Evolutionary conservation across 108 stramenopile species (phyloP), one percentile per base, ranked within the genome.

Genomic region (Nitzschia putrida): DNA sequence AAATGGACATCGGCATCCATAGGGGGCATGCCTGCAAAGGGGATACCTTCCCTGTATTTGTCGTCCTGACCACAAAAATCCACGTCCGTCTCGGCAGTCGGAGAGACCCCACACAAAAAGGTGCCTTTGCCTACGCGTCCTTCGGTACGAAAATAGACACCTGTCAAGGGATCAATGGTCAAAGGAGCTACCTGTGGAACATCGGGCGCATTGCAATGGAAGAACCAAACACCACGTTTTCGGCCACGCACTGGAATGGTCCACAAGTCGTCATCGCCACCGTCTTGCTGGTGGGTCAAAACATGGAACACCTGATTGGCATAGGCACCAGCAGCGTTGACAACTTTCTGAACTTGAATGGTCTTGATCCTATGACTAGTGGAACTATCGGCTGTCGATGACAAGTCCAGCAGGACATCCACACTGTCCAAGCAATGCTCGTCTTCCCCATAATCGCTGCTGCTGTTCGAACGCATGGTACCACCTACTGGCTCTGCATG

Each of bases 91-190:
- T 85, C 80, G 37, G 67, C 51, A 0, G 64, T 51, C 11, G 90
- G 90, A n/a, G 85, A 86, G 16, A 91, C 86, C 24, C 90, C 90
- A 55, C 85, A 85, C 34, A 91, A 49, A 69, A 91, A 91, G 56
- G 74, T 82, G 9, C 80, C 81, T 12, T 59, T 68, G 38, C 73
- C 74, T n/a, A 34, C 45, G 21, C 25, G 37, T 9, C 85, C 84
- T 53, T 88, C 87, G 12, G 86, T 81, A 50, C 90, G 87, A 69
- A 88, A 91, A 64, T 88, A 91, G 13, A 84, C 87, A 41, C 72
- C 71, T 18, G 81, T 61, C n/a, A 39, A 44, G 9, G 82, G 80
- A 73, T 86, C 85, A 51, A 88, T 66, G 3, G 87, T 88, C 57
- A 91, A 57, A 10, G 90, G 90, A n/a, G 90, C 81, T 38, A 84